Base-by-base conservation (phyloP, 208 protist species). In the Leishmania braziliensis region DNA sequence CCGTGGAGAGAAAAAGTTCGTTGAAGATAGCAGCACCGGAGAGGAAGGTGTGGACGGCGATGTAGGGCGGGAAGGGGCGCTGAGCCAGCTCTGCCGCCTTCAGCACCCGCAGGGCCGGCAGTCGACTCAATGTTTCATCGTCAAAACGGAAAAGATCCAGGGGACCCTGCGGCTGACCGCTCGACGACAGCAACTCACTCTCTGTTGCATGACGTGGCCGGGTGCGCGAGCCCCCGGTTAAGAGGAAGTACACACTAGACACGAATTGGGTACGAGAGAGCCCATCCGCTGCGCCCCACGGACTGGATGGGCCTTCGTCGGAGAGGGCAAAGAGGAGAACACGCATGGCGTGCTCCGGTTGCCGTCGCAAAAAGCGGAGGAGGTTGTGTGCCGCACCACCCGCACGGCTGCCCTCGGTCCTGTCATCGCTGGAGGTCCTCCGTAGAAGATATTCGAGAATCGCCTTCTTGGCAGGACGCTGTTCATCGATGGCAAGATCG, bases 11-110 rank as follows among this genome's bases (percentile, higher is more conserved):
- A 60, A 85, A 85, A 50, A 85, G 77, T 10, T 85, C 82, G 26
- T 75, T 60, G 54, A 85, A 82, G 48, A 85, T 62, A 46, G 82
- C 82, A 0, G 82, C 82, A 36, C 79, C 62, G 9, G 73, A 23
- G 29, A 88, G 60, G 69, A 84, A 71, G 43, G 81, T 82, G 84
- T 92, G 88, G 16, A 95, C 82, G 10, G 83, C 76, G 48, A 69
- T 36, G 77, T 93, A 93, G 0, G 85, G 83, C 23, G 89, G 91
- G 82, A 88, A 95, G 29, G 74, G 51, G 50, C 91, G 86, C 81
- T 82, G 80, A 5, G 83, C 84, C 51, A 92, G 71, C 72, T 93
- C 85, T 60, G 65, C 60, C 12, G 84, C 72, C 6, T 62, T 66
- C 29, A 85, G 82, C 62, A 50, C 58, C 72, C 86, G 69, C 33